These are phyloP conservation scores for Xylaria sp. DNA, from an alignment of 2,329 filamentous ascomycete genomes.

Conservation along the genomic window DNA sequence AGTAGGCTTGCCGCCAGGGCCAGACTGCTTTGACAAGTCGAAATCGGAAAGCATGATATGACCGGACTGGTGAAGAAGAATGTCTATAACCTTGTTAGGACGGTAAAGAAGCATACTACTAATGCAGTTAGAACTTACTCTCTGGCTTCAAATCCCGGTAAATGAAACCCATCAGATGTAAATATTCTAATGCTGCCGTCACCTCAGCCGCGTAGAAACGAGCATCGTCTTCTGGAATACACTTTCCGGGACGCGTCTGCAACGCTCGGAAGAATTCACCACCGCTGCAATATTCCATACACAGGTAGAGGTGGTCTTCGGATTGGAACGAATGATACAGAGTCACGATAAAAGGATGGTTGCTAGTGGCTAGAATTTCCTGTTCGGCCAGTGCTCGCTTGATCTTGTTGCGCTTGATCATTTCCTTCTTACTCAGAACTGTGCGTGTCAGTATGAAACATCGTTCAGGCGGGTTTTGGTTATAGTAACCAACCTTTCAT, in stretches of 20 bases:
- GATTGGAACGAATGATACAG: slow-evolving; percentile 99
- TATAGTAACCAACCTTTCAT: slow-evolving; percentile 81
- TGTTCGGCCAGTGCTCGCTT: slow-evolving; percentile 97
- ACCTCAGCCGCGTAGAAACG: slow-evolving; percentile 98
- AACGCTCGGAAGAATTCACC: slow-evolving; percentile 97
- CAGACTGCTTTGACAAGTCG: slow-evolving; percentile 96
- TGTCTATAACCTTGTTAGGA: slow-evolving; percentile 67
- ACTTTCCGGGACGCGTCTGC: slow-evolving; percentile 96
- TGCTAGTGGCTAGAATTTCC: slow-evolving; percentile 97
- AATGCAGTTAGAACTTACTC: slow-evolving; percentile 64
- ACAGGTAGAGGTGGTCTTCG: slow-evolving; percentile 97
- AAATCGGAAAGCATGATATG: slow-evolving; percentile 99
- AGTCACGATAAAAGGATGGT: slow-evolving; percentile 98
- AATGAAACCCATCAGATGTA: slow-evolving; percentile 99
- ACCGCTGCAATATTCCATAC: slow-evolving; percentile 99
- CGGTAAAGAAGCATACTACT: not conserved
- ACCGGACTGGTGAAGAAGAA: slow-evolving; percentile 96
- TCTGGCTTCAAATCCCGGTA: slow-evolving; percentile 98
- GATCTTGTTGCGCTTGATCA: slow-evolving; percentile 99
- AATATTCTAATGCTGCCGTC: slow-evolving; percentile 92
- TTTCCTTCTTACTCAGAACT: slow-evolving; percentile 99
- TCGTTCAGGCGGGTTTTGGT: not conserved
- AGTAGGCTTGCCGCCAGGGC: slow-evolving; percentile 90
- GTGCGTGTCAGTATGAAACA: slow-evolving; percentile 32
- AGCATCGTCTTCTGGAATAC: slow-evolving; percentile 94